A percentile compares a stretch with the other conserved stretches of the same genome.
Evolutionary conservation across 495 filamentous ascomycete species (phyloP).

Genomic region (Lentithecium fluviatile): DNA sequence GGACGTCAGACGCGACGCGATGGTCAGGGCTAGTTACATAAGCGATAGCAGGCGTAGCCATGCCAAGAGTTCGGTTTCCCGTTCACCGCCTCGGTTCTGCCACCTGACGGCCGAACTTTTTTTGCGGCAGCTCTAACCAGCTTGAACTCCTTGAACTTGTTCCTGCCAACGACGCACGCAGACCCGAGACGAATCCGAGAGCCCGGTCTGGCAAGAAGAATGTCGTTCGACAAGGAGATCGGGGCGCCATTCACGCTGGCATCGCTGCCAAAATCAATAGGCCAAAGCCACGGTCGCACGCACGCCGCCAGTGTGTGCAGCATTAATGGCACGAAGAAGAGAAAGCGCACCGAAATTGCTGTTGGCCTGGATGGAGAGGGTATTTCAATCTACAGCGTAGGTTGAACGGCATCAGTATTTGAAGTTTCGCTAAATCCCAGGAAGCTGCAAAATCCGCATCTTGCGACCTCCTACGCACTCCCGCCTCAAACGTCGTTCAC

Average conservation of each 20-base stretch:
- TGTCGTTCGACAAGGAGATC: slow-evolving; percentile 35
- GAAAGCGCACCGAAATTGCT: slow-evolving; percentile 81
- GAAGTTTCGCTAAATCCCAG: background rate
- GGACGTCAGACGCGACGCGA: slow-evolving; percentile 3
- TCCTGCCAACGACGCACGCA: slow-evolving; percentile 26
- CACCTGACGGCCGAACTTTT: background rate
- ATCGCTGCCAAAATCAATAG: slow-evolving; percentile 38
- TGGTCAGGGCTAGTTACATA: background rate
- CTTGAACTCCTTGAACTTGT: background rate
- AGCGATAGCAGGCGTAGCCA: background rate
- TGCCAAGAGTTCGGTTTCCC: slow-evolving; percentile 17
- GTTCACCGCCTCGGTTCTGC: slow-evolving; percentile 11
- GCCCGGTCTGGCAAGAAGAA: slow-evolving; percentile 27
- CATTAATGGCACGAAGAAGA: slow-evolving; percentile 69
- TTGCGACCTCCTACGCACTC: slow-evolving; percentile 80
- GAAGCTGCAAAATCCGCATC: slow-evolving; percentile 74
- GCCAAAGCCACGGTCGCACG: slow-evolving; percentile 34
- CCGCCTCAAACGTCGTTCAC: slow-evolving; percentile 78
- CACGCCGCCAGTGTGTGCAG: slow-evolving; percentile 57
- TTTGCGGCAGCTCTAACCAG: slow-evolving; percentile 1
- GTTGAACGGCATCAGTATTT: slow-evolving; percentile 20
- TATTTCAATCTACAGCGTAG: slow-evolving; percentile 89
- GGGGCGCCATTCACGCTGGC: slow-evolving; percentile 41
- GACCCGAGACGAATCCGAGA: background rate
- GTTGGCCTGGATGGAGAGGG: slow-evolving; percentile 88